These are phyloP conservation scores for Aspergillus pseudoviridinutans DNA, from an alignment of 2,329 filamentous ascomycete genomes.

Conservation along the genomic window DNA sequence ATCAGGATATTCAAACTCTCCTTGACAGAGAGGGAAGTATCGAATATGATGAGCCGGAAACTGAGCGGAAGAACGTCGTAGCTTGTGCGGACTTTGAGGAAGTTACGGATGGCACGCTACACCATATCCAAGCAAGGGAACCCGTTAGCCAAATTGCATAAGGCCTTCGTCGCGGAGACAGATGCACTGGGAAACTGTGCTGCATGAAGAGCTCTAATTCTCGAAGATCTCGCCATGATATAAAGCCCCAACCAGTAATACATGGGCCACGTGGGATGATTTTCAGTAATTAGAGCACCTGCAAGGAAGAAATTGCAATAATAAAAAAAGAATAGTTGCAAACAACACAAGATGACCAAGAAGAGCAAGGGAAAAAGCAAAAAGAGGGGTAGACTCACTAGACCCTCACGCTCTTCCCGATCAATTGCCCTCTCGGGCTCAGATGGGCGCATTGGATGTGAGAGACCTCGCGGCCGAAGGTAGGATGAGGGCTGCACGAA, in stretches of 20 bases:
- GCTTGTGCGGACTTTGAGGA: conserved; percentile 91
- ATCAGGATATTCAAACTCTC: conserved; percentile 94
- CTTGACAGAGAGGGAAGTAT: conserved; percentile 91
- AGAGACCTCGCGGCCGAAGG: conserved; percentile 38
- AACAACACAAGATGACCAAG: conserved; percentile 1
- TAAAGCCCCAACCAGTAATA: background rate
- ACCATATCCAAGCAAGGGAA: conserved; percentile 13
- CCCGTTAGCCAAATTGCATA: conserved; percentile 23
- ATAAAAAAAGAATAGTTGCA: background rate
- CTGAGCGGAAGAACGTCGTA: conserved; percentile 97
- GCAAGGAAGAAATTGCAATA: background rate
- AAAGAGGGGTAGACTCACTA: conserved; percentile 36
- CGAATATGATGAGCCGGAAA: conserved; percentile 92
- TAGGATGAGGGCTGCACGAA: conserved; percentile 49
- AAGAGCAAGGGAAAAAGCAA: conserved; percentile 3
- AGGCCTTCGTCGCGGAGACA: conserved; percentile 7
- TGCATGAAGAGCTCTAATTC: background rate
- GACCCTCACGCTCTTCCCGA: conserved; percentile 46
- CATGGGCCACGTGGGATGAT: background rate
- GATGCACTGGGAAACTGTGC: background rate
- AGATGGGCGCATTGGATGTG: conserved; percentile 39
- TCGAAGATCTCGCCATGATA: background rate
- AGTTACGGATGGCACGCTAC: conserved; percentile 87
- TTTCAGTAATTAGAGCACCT: background rate
- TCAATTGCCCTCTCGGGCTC: conserved; percentile 45